These are phyloP conservation scores for Euphrasia confusa DNA, from an alignment of 257 asterid species.

Conservation along the genomic window DNA sequence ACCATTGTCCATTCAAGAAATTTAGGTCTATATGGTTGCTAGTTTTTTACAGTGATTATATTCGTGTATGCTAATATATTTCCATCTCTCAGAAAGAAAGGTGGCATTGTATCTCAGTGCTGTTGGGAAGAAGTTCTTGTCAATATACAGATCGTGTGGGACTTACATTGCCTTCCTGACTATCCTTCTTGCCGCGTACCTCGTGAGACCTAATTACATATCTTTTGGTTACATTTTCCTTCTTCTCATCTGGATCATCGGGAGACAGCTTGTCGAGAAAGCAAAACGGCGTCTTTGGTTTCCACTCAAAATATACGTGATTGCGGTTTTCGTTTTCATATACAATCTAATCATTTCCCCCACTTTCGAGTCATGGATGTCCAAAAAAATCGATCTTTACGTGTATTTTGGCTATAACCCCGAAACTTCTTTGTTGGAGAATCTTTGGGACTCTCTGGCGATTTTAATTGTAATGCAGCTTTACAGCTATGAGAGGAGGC, in stretches of 20 bases:
- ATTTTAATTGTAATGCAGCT: constrained; percentile 94
- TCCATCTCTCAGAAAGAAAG: constrained; percentile 69
- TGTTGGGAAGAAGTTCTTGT: constrained; percentile 74
- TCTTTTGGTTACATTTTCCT: constrained; percentile 88
- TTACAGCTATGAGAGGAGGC: constrained; percentile 96
- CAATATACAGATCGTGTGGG: constrained; percentile 84
- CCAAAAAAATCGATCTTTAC: constrained; percentile 56
- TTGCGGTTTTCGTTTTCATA: constrained; percentile 62
- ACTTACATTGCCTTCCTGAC: constrained; percentile 89
- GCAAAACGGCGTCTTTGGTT: constrained; percentile 89
- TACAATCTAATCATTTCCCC: constrained; percentile 77
- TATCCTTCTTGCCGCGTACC: constrained; percentile 77
- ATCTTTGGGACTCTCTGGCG: constrained; percentile 92
- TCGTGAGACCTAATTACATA: constrained; percentile 77
- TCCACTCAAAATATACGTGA: constrained; percentile 85
- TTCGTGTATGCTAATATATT: constrained; percentile 23
- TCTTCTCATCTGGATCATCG: constrained; percentile 90
- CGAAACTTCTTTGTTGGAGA: constrained; percentile 58
- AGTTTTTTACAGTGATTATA: constrained; percentile 1
- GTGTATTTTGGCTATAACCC: constrained; percentile 68
- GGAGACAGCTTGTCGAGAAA: constrained; percentile 85
- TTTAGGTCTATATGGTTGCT: constrained; percentile 1
- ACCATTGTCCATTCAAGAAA: neutral
- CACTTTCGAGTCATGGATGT: constrained; percentile 74
- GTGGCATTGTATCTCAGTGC: constrained; percentile 87